These are phyloP conservation scores for Linum usitatissimum DNA, from an alignment of 345 rosid species.

Conservation along the genomic window DNA sequence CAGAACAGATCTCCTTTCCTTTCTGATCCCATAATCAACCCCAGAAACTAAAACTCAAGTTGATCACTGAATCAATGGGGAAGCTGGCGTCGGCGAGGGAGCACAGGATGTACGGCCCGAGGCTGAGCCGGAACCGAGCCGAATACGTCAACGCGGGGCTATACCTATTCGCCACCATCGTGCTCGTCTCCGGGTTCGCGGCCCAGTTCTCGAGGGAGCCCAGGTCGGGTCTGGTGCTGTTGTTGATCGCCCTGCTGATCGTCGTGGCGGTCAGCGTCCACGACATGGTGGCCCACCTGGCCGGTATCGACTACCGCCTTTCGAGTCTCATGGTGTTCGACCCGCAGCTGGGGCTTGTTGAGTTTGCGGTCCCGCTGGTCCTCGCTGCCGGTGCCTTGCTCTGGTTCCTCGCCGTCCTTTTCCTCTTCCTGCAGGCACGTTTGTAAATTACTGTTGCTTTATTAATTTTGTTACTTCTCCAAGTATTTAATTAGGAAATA, in stretches of 20 bases:
- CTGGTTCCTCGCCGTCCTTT: constrained; percentile 45
- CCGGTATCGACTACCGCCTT: constrained; percentile 58
- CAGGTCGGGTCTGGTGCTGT: constrained; percentile 50
- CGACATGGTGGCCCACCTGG: constrained; percentile 71
- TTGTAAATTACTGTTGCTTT: too few species aligned
- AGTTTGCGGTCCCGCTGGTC: constrained; percentile 61
- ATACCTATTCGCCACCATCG: constrained; percentile 47
- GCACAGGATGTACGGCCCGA: constrained; percentile 56
- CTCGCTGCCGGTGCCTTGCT: constrained; percentile 53
- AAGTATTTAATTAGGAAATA: too few species aligned
- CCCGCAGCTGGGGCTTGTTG: constrained; percentile 66
- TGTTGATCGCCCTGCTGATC: constrained; percentile 44
- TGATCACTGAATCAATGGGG: constrained; percentile 34
- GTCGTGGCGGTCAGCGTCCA: constrained; percentile 46
- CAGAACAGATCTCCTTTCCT: constrained; percentile 9
- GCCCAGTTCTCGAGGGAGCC: constrained; percentile 57
- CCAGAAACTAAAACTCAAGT: neutral
- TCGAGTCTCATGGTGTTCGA: constrained; percentile 39
- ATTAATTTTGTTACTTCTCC: too few species aligned
- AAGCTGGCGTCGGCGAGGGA: constrained; percentile 80
- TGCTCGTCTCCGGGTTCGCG: constrained; percentile 48
- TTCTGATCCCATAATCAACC: too few species aligned
- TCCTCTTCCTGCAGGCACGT: constrained; percentile 54
- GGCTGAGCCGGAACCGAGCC: constrained; percentile 37
- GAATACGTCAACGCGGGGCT: constrained; percentile 77